These are phyloP conservation scores for Xylariaceae sp. DNA, from an alignment of 2,329 filamentous ascomycete species.

Conservation along the genomic window DNA sequence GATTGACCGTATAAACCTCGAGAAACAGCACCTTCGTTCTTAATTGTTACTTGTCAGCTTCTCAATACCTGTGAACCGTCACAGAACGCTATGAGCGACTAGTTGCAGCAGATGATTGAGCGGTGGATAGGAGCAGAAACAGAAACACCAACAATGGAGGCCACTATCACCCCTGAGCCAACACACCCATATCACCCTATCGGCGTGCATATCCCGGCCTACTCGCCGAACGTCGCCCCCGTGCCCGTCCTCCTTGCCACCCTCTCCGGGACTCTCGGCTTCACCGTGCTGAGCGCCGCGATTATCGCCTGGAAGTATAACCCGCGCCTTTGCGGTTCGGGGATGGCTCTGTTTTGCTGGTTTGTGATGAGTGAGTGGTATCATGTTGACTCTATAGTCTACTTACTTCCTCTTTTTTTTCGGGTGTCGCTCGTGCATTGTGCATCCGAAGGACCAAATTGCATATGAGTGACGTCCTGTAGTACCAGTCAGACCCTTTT, in stretches of 20 bases:
- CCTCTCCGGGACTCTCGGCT: slow-evolving; percentile 36
- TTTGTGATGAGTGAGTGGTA: slow-evolving; percentile 49
- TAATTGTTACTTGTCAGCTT: too few species aligned
- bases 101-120: slow-evolving; percentile 9
- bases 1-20: too few species aligned
- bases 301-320: slow-evolving; percentile 30
- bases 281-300: slow-evolving; percentile 33
- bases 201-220: slow-evolving; percentile 40
- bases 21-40: too few species aligned
- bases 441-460: too few species aligned
- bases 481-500: too few species aligned
- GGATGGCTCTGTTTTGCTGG: slow-evolving; percentile 47
- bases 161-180: slow-evolving; percentile 14
- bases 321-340: slow-evolving; percentile 33
- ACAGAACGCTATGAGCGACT: slow-evolving; percentile 5
- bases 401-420: too few species aligned
- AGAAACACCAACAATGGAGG: background rate
- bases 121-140: background rate
- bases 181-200: slow-evolving; percentile 50
- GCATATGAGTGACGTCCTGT: too few species aligned
- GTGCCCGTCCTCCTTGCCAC: slow-evolving; percentile 36
- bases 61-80: too few species aligned
- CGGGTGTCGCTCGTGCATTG: too few species aligned
- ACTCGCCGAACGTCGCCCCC: slow-evolving; percentile 41
- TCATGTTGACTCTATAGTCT: background rate